Evolutionary conservation across 495 filamentous ascomycete genomes (phyloP), one percentile per base, ranked within the genome.

Genomic region (Podospora australis): DNA sequence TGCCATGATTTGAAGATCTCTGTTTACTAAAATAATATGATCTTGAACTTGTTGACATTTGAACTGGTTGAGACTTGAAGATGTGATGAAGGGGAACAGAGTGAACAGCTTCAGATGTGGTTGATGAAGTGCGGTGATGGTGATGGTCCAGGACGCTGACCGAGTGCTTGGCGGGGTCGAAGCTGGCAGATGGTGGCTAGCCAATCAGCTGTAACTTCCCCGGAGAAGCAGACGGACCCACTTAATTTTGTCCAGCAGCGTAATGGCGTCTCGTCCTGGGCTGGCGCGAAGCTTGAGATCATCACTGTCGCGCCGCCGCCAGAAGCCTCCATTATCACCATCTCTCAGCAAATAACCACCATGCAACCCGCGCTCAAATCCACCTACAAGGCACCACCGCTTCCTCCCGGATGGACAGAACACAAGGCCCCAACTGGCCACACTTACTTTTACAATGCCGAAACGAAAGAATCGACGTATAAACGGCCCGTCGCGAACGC

Each of bases 371-470:
- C 40, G 20, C 40, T 85, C 40, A 83, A 82, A 43, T 83, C 81
- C 1, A 85, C 82, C 6, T 75, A 83, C 62, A 77, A 74, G 46
- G 72, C 75, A 9, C 71, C 74, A 40, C 81, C 86, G 14, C 70
- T 96, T 3, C 82, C 83, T 6, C 75, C 81, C 19, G 91, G 87
- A 19, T 97, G 90, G 90, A 88, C 87, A 21, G 87, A 95, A 66
- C 90, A 96, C 67, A 89, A 85, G 72, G 87, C 91, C 48, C 90
- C 90, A 13, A 83, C 86, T 48, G 90, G 90, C 5, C 89, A 94
- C 60, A 73, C 78, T 11, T 96, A 95, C 67, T 96, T 90, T 63
- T 92, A 94, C 69, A 86, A 95, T 69, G 70, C 81, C n/a, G 66
- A 74, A 24, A 96, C 88, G 0, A 90, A 94, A 59, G 71, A 86